Evolutionary conservation across 1,139 yeast species (phyloP), one percentile per base, ranked within the genome.

Genomic region (Maudiozyma humilis): DNA sequence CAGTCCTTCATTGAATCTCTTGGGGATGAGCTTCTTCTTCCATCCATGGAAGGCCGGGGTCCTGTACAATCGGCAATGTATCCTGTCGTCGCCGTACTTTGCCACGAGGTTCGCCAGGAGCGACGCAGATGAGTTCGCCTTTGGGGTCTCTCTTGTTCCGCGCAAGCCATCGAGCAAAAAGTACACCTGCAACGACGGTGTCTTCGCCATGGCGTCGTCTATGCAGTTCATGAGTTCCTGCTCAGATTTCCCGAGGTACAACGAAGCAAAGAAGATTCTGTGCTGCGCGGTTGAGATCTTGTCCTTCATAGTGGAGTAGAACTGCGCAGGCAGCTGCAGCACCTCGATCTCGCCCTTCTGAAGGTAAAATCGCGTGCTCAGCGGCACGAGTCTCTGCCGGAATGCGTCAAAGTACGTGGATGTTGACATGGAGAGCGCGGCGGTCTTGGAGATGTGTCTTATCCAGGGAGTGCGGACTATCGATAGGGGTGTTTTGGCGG

Each of bases 101-200:
- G 75, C 73, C 27, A 80, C 82, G 43, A 93, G 69, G 1, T 78
- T 75, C 0, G 85, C 78, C 43, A 91, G 66, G 34, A 89, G 68
- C 32, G 83, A 74, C 0, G 96, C 96, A 12, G 94, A 78, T 44
- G 91, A 83, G 16, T 35, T 36, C 38, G 71, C 67, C 12, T 73
- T 65, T 0, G 98, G 98, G 0, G 91, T 79, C 58, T 91, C 98
- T 51, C 99, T 72, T 0, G 98, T 91, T 0, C 96, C 96, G 53
- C 99, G 67, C 43, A 91, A 71, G 8, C 91, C 95, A 65, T 91
- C 99, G 4, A 91, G 74, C 44, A 91, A 69, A 29, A 93, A 79
- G 48, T 75, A 76, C 1, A 93, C 84, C 51, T 75, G 73, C 46
- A 91, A 69, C 23, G 77, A 66, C 1, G 78, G 75, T 51, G 84